Evolutionary conservation across 1,139 yeast genomes (phyloP).

Genomic region (Pneumocystis oryctolagi): DNA sequence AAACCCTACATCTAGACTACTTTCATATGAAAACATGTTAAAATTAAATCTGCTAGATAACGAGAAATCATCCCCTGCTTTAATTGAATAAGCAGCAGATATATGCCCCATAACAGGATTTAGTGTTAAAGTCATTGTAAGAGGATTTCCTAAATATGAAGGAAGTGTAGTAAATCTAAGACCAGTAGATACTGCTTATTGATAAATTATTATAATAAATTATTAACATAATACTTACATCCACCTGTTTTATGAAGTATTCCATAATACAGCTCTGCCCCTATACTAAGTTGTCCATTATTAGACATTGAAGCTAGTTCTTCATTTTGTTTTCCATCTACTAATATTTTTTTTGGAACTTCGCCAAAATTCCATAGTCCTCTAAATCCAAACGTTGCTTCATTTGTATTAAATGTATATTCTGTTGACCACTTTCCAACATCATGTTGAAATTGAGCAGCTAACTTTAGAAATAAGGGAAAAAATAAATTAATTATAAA

Average conservation of each 20-base stretch:
- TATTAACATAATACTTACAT: slow-evolving; percentile 8
- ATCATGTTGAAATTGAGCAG: slow-evolving; percentile 58
- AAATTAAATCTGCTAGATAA: slow-evolving; percentile 79
- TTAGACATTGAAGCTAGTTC: not conserved
- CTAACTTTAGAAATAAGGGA: slow-evolving; percentile 27
- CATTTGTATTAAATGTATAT: slow-evolving; percentile 73
- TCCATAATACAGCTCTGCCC: slow-evolving; percentile 85
- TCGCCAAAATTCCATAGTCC: slow-evolving; percentile 54
- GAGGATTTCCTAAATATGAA: slow-evolving; percentile 73
- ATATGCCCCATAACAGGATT: slow-evolving; percentile 87
- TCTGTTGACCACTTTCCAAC: slow-evolving; percentile 57
- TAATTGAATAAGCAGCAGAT: slow-evolving; percentile 76
- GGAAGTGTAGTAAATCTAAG: slow-evolving; percentile 75
- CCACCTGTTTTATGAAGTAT: slow-evolving; percentile 73
- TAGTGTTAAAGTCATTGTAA: slow-evolving; percentile 71
- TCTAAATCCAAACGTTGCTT: slow-evolving; percentile 70
- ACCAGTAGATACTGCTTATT: slow-evolving; percentile 46
- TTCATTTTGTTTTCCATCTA: not conserved
- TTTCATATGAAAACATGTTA: slow-evolving; percentile 77
- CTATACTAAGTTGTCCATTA: slow-evolving; percentile 42
- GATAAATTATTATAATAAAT: slow-evolving; percentile 1
- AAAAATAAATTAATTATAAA: slow-evolving; percentile 14
- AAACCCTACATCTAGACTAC: slow-evolving; percentile 73
- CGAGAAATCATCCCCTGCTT: slow-evolving; percentile 50
- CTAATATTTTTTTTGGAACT: slow-evolving; percentile 4